Conservation (phyloP, 1,284 basidiomycete genomes). For the Peniophora sp. region DNA sequence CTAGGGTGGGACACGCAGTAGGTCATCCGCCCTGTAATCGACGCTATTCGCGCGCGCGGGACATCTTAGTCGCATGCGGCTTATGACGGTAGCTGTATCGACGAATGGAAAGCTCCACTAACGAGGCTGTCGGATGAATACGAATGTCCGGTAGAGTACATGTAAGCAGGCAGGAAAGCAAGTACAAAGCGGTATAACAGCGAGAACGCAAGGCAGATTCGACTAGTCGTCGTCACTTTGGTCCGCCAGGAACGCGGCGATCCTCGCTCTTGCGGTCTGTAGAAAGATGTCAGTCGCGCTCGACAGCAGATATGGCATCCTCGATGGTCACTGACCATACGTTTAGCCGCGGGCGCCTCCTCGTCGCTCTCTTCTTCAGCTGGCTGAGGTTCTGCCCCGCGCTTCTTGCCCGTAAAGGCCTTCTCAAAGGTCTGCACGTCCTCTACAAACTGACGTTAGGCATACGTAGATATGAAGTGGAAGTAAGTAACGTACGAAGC, state of each 20-base stretch:
- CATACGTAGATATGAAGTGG: not conserved
- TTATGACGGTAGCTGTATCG: too few relatives aligned
- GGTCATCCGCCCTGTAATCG: too few relatives aligned
- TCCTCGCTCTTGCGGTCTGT: not conserved
- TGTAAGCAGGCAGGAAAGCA: too few relatives aligned
- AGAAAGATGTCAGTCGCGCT: not conserved
- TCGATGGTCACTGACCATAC: slow-evolving; percentile 14
- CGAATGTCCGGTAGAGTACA: too few relatives aligned
- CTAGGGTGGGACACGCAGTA: too few relatives aligned
- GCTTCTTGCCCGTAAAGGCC: slow-evolving; percentile 15
- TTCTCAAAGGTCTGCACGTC: slow-evolving; percentile 56
- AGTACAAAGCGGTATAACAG: not conserved
- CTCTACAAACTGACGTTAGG: slow-evolving; percentile 29
- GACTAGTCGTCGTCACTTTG: not conserved
- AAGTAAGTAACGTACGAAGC: slow-evolving; percentile 46
- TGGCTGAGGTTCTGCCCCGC: slow-evolving; percentile 9
- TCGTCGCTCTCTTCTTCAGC: slow-evolving; percentile 9
- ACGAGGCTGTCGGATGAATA: too few relatives aligned
- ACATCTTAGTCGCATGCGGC: too few relatives aligned
- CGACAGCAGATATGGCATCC: not conserved
- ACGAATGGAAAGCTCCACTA: too few relatives aligned
- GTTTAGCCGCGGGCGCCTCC: slow-evolving; percentile 20
- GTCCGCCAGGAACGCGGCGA: not conserved
- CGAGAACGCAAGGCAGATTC: not conserved
- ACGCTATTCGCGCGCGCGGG: too few relatives aligned